Evolutionary conservation across 1,139 yeast genomes (phyloP), one percentile per base, ranked within the genome.

Genomic region (Debaryomyces sp.): DNA sequence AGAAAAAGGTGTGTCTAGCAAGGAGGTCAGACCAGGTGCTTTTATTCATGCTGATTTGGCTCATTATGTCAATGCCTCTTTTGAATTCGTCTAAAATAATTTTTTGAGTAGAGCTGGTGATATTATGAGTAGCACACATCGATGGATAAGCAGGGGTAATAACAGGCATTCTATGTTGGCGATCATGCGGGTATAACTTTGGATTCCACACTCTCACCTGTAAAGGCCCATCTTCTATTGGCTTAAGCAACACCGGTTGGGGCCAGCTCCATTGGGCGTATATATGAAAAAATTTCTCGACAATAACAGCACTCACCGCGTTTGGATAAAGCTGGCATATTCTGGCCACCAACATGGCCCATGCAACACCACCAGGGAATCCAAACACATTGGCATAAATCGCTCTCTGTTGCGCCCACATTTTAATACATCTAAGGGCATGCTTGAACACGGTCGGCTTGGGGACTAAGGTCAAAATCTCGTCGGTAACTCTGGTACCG

Each of bases 131-230:
- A 0, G 99, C 97, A 69, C 99, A 94, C 99, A 94, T 94, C 0
- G 98, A 91, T 0, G 99, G 99, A 62, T 94, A 94, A 0, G 99
- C 98, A 0, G 99, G 99, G 0, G 99, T 94, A 47, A 94, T 94
- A n/a, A 94, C 96, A 0, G 99, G 99, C 99, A 94, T 95, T 56
- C 85, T 77, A 67, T 94, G 99, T 30, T 83, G 84, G 50, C 96
- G 80, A 63, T 94, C 99, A 56, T 83, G 89, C 1, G 92, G 85
- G 61, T 94, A 94, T 4, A 94, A 70, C 54, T 87, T 81, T 6
- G 99, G 99, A 63, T 94, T 94, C 99, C 99, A 94, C 5, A 94
- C 96, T 53, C 96, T 79, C 0, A 91, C 98, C 59, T 92, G 97
- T 42, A 95, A 71, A 0, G 99, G 98, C 0, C 99, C 99, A 68